Base-by-base conservation (phyloP, 768 basidiomycete genomes). In the Dacryopinax primogenitus region DNA sequence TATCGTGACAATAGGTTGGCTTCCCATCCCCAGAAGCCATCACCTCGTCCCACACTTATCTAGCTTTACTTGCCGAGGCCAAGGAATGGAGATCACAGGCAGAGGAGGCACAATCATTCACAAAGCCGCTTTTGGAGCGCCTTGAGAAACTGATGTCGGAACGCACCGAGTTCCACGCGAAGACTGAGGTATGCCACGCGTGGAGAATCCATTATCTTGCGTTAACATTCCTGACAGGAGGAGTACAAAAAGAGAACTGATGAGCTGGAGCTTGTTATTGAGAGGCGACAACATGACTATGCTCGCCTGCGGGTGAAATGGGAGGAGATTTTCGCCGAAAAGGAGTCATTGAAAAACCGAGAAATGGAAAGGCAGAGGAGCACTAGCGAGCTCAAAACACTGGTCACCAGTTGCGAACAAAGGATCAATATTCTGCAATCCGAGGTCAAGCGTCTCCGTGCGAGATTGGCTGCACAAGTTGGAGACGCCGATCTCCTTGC, bases 391-490 rank as follows among this genome's bases (percentile, higher is more conserved):
- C 79, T 84, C 62, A 85, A 86, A 71, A 76, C 76, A 1, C 75
- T 93, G 32, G 82, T 62, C 39, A 36, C 23, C 11, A 58, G 21
- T 23, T 63, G 66, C 51, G 67, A 92, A 84, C 88, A 88, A 66
- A 86, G 92, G 37, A 85, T 97, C 45, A 72, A 73, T 13, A 82
- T 84, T 32, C 73, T 95, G 28, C 77, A 84, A 67, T 86, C 86
- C 1, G 92, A 97, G 73, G 76, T 88, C 12, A 79, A 77, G 41
- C 81, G 92, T 26, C 78, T 87, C 68, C 90, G 87, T 73, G 80
- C 86, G 16, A 82, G 83, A 33, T 77, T 94, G n/a, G 92, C 89
- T 21, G 90, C 90, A 0, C 76, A 84, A 30, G 78, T 82, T 1
- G 84, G 86, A 4, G 81, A 87, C 26, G 83, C 84, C 67, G 87